These are phyloP conservation scores for Nymphaea colorata DNA, from an alignment of 164 flowering plant species.

Conservation along the genomic window DNA sequence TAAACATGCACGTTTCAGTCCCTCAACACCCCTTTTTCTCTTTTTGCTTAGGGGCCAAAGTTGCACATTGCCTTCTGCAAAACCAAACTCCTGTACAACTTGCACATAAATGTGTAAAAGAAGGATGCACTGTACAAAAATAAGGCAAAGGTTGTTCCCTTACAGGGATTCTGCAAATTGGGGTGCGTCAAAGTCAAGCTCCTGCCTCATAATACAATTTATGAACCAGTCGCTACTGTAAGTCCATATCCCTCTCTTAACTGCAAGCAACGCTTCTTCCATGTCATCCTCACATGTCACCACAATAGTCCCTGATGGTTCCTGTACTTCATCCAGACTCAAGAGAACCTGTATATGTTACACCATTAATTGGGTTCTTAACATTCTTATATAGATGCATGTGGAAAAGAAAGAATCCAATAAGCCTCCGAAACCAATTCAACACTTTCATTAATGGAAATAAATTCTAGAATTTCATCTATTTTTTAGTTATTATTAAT, in stretches of 20 bases:
- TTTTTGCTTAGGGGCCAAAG: too few relatives aligned
- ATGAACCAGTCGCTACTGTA: constrained; percentile 80
- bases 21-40: too few relatives aligned
- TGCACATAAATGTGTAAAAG: neutral
- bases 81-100: neutral
- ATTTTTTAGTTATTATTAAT: too few relatives aligned
- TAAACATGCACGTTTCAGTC: too few relatives aligned
- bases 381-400: neutral
- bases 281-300: constrained; percentile 68
- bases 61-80: too few relatives aligned
- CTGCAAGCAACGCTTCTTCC: constrained; percentile 64
- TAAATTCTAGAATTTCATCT: too few relatives aligned
- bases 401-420: neutral
- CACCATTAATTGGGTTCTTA: neutral
- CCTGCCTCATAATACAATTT: constrained; percentile 76
- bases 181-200: constrained; percentile 64
- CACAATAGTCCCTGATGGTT: constrained; percentile 42
- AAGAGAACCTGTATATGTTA: constrained; percentile 30
- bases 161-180: constrained; percentile 72
- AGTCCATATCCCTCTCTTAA: constrained; percentile 48
- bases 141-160: neutral
- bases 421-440: too few relatives aligned
- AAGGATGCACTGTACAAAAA: neutral
- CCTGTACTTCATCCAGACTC: constrained; percentile 19
- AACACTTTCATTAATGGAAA: too few relatives aligned